phyloP scores from a whole-genome alignment of 164 flowering plant genomes.

The Magnolia officinalis region DNA sequence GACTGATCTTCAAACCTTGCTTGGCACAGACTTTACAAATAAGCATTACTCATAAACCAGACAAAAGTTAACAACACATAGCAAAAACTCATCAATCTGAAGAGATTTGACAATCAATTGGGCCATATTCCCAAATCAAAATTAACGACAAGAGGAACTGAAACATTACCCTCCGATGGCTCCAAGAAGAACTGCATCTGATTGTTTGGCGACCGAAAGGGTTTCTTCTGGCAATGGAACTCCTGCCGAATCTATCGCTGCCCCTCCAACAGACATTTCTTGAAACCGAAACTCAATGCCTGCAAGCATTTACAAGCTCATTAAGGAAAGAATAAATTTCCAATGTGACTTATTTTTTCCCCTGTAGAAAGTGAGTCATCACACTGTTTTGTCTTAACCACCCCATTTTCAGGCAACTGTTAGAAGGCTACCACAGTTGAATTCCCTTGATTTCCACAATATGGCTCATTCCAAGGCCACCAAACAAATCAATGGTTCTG shows the following conservation, averaged over 20 bases:
- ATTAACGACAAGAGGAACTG: neutral
- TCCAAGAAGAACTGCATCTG: conserved; percentile 94
- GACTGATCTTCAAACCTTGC: neutral
- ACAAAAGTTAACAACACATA: neutral
- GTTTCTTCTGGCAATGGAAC: conserved; percentile 97
- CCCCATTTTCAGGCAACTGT: no score
- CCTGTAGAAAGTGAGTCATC: no score
- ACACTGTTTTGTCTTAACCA: no score
- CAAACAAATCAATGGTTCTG: no score
- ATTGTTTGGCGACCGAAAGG: conserved; percentile 61
- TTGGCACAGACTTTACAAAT: neutral
- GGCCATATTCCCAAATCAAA: neutral
- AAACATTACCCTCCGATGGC: conserved; percentile 88
- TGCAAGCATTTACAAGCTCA: conserved; percentile 11
- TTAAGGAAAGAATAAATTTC: neutral
- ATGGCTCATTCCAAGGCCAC: no score
- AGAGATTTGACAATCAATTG: neutral
- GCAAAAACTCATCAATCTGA: neutral
- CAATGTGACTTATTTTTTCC: neutral
- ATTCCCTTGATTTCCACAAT: no score
- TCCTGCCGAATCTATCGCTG: conserved; percentile 80
- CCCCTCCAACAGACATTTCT: conserved; percentile 90
- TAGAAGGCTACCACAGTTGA: no score
- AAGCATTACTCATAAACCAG: neutral
- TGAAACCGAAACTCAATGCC: conserved; percentile 69